These are phyloP conservation scores for Hyphodiscus sp. DNA, from an alignment of 2,329 filamentous ascomycete species.

Conservation along the genomic window DNA sequence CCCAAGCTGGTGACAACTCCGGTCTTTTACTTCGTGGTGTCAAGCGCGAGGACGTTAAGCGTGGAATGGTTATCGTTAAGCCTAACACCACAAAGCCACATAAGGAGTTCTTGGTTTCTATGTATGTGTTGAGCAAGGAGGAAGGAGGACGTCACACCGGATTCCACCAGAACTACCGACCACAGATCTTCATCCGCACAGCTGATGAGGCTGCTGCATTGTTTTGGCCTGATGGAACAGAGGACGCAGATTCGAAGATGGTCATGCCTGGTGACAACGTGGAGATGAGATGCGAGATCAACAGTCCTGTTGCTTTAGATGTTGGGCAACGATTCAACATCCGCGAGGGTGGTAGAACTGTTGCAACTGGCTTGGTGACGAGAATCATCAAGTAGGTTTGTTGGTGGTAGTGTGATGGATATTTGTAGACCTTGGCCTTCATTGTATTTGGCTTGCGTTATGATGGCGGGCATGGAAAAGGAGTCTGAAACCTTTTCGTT, in stretches of 20 bases:
- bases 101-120: slow-evolving; percentile 86
- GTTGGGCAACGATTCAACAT: slow-evolving; percentile 95
- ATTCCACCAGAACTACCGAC: slow-evolving; percentile 93
- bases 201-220: slow-evolving; percentile 75
- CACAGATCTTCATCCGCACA: slow-evolving; percentile 92
- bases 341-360: slow-evolving; percentile 88
- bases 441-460: slow-evolving; percentile 20
- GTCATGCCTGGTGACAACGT: slow-evolving; percentile 99
- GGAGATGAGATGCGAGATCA: slow-evolving; percentile 87
- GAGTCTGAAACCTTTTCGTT: slow-evolving; percentile 15
- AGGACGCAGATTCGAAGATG: slow-evolving; percentile 67
- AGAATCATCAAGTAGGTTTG: slow-evolving; percentile 50
- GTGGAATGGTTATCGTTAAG: slow-evolving; percentile 88
- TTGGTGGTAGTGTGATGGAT: background rate
- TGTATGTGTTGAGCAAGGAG: slow-evolving; percentile 97
- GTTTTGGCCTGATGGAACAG: slow-evolving; percentile 78
- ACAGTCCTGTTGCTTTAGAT: slow-evolving; percentile 82
- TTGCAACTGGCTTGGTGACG: slow-evolving; percentile 77
- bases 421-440: slow-evolving; percentile 1
- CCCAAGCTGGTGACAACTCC: slow-evolving; percentile 94
- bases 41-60: slow-evolving; percentile 87
- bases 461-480: slow-evolving; percentile 19
- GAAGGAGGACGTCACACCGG: slow-evolving; percentile 96
- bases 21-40: slow-evolving; percentile 93
- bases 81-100: slow-evolving; percentile 82